These are phyloP conservation scores for Nemania sp. DNA, from an alignment of 2,329 filamentous ascomycete species.

Conservation along the genomic window DNA sequence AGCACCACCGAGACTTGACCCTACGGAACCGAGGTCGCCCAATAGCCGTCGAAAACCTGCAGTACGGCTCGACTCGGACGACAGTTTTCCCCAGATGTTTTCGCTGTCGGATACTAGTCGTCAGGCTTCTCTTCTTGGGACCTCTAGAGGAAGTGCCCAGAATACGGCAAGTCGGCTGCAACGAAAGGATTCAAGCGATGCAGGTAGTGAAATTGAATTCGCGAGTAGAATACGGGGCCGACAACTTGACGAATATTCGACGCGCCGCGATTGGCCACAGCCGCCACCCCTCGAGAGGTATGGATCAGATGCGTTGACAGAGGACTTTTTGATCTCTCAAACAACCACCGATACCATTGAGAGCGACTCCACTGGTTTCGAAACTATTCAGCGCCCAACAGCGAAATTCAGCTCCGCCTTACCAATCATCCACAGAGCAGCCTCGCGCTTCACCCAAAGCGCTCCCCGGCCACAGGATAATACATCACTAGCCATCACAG, in stretches of 20 bases:
- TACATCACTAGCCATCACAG: slow-evolving; percentile 50
- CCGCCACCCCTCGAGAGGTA: slow-evolving; percentile 27
- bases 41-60: slow-evolving; percentile 37
- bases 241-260: slow-evolving; percentile 40
- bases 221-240: slow-evolving; percentile 51
- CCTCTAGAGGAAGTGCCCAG: slow-evolving; percentile 37
- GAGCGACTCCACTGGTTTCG: slow-evolving; percentile 27
- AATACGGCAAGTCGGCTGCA: slow-evolving; percentile 14
- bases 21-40: slow-evolving; percentile 39
- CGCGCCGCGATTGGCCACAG: slow-evolving; percentile 24
- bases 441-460: slow-evolving; percentile 10
- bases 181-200: slow-evolving; percentile 22
- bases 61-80: slow-evolving; percentile 58
- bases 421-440: slow-evolving; percentile 6
- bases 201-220: slow-evolving; percentile 44
- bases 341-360: slow-evolving; percentile 37
- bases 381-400: slow-evolving; percentile 12
- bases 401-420: slow-evolving; percentile 16
- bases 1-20: slow-evolving; percentile 44
- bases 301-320: slow-evolving; percentile 33
- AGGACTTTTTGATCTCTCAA: slow-evolving; percentile 39
- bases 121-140: slow-evolving; percentile 43
- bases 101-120: slow-evolving; percentile 57
- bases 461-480: slow-evolving; percentile 42
- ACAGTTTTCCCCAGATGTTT: slow-evolving; percentile 62